These are phyloP conservation scores for Saksenaea vasiformis DNA, from an alignment of 371 early-diverging fungal genomes.

Conservation along the genomic window DNA sequence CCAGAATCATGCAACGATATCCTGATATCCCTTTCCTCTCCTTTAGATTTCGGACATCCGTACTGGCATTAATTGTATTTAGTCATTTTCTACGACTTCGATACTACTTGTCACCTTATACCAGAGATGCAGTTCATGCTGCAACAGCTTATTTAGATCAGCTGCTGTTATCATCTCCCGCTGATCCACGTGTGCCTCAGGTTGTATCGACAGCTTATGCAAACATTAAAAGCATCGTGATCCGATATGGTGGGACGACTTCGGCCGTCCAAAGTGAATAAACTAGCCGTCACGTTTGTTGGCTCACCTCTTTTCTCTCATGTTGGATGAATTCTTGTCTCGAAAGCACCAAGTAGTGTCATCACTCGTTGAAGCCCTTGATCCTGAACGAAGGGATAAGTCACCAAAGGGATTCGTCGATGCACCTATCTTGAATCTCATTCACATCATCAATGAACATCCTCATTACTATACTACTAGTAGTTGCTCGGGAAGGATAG, in stretches of 20 bases:
- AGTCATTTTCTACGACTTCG: conserved; percentile 83
- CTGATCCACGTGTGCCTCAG: conserved; percentile 29
- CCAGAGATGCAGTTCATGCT: conserved; percentile 55
- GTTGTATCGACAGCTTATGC: conserved; percentile 46
- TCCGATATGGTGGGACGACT: conserved; percentile 50
- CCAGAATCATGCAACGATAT: neutral
- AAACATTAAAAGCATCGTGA: conserved; percentile 49
- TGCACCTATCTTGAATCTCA: conserved; percentile 58
- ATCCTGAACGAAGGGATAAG: conserved; percentile 59
- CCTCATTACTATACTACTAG: conserved; percentile 64
- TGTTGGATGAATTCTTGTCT: conserved; percentile 11
- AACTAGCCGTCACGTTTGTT: neutral
- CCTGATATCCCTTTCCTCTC: neutral
- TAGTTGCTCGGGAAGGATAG: conserved; percentile 63
- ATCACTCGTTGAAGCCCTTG: conserved; percentile 50
- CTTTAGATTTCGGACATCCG: conserved; percentile 66
- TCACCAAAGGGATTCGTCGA: conserved; percentile 69
- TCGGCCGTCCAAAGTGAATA: neutral
- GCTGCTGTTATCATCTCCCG: conserved; percentile 50
- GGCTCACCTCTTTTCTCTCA: neutral
- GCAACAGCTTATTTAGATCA: conserved; percentile 54
- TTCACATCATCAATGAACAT: conserved; percentile 52
- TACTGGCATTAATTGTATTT: conserved; percentile 77
- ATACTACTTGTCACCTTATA: conserved; percentile 70
- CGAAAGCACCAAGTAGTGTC: conserved; percentile 46